Evolutionary conservation across 176 grass and related monocot genomes (phyloP), one percentile per base, ranked within the genome.

Genomic region (Thalia dealbata): DNA sequence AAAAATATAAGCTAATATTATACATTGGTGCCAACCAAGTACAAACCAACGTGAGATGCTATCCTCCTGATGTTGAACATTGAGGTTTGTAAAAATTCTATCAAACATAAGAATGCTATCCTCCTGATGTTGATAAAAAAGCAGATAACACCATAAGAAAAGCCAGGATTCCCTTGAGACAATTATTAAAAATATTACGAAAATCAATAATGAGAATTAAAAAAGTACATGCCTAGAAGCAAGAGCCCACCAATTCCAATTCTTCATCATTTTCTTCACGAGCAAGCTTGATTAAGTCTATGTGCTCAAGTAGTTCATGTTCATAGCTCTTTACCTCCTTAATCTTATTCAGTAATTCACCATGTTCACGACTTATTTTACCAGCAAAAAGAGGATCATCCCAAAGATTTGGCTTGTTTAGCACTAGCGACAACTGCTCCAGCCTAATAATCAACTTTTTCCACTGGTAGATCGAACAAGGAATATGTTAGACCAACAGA

Each of bases 371-470:
- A 61, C 93, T 97, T 78, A 91, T 77, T 75, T 59, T 90, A 80
- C 89, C 87, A 50, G 93, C 93, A 55, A 82, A 83, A 86, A 78
- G 72, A 21, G 93, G 81, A 84, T 97, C 89, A 70, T 92, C 93
- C 93, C 93, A 97, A 9, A 97, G 85, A 62, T 92, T 87, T 68
- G 93, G 69, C 65, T 79, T 92, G 80, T 90, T 91, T 78, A 97
- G 67, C 29, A 81, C 85, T 61, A 76, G 42, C 76, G 85, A 75
- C 68, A 97, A 41, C 75, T 92, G 93, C 52, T 69, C 84, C 13
- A 83, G 81, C 76, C 82, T 90, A 63, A 87, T 78, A 72, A 92
- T 79, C 61, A 91, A 77, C 78, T 82, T 90, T 84, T 66, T 82
- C 93, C 93, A 97, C 93, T 97, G 82, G 71, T 14, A 59, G 58